phyloP scores from a whole-genome alignment of 2,329 filamentous ascomycete species.

The Chaetoscypha palmicola region DNA sequence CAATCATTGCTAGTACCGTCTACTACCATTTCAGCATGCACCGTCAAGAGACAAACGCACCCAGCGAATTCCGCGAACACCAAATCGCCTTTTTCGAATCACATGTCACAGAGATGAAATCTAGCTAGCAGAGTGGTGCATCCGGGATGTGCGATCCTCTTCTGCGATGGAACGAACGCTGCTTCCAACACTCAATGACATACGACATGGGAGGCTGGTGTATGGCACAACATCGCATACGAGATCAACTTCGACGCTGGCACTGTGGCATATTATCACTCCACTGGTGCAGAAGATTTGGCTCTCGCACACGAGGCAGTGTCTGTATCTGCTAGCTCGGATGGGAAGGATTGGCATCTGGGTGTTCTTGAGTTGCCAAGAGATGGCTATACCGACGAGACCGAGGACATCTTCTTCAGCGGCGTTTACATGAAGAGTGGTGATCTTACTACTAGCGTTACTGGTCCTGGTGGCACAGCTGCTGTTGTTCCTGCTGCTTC shows the following conservation, averaged over 20 bases:
- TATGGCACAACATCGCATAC: constrained; percentile 69
- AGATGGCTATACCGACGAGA: constrained; percentile 41
- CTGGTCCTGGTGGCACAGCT: constrained; percentile 18
- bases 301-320: constrained; percentile 52
- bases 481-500: background rate
- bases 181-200: constrained; percentile 54
- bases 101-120: constrained; percentile 71
- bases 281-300: constrained; percentile 50
- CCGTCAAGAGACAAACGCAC: constrained; percentile 51
- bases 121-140: constrained; percentile 53
- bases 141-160: constrained; percentile 40
- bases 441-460: constrained; percentile 33
- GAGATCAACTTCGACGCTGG: constrained; percentile 58
- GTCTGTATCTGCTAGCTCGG: constrained; percentile 50
- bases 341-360: constrained; percentile 65
- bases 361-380: constrained; percentile 58
- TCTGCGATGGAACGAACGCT: constrained; percentile 59
- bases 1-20: constrained; percentile 59
- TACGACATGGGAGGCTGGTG: constrained; percentile 49
- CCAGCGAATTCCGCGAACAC: constrained; percentile 55
- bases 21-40: constrained; percentile 68
- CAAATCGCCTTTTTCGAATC: constrained; percentile 57
- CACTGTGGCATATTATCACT: constrained; percentile 62
- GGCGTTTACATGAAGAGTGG: constrained; percentile 63
- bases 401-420: constrained; percentile 63